Evolutionary conservation across 257 asterid genomes (phyloP).

Genomic region (Leonotis leonurus): DNA sequence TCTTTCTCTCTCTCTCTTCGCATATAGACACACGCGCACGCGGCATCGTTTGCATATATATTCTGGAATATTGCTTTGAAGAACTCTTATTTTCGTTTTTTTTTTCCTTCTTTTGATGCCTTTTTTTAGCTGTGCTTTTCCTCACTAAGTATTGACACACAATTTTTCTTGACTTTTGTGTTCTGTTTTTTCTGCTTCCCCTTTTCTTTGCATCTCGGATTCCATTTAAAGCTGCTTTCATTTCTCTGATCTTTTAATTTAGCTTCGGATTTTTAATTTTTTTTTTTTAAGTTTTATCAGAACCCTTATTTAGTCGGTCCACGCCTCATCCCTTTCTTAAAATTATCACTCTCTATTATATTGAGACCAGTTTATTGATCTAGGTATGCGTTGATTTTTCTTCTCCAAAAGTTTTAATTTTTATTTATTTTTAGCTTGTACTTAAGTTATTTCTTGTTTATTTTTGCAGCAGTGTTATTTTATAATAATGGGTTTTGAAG

Average conservation of each 20-base stretch:
- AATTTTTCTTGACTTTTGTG: conserved; percentile 28
- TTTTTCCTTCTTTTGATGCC: conserved; percentile 17
- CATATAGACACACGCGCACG: not conserved
- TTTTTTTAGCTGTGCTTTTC: conserved; percentile 21
- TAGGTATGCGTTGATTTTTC: conserved; percentile 23
- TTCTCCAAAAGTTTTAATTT: not conserved
- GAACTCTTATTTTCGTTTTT: conserved; percentile 12
- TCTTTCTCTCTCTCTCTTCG: conserved; percentile 19
- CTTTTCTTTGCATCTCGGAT: conserved; percentile 52
- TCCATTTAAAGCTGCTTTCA: conserved; percentile 64
- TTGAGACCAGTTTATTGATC: conserved; percentile 37
- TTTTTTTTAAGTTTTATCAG: conserved; percentile 6
- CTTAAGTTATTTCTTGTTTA: not conserved
- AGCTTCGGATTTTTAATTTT: conserved; percentile 9
- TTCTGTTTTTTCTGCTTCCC: conserved; percentile 29
- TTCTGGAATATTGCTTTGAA: conserved; percentile 31
- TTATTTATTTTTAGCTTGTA: not conserved
- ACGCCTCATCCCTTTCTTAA: conserved; percentile 26
- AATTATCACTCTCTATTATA: conserved; percentile 17
- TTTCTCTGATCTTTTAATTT: conserved; percentile 36
- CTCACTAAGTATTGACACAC: conserved; percentile 16
- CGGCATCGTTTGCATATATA: conserved; percentile 1
- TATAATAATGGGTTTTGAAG: conserved; percentile 31
- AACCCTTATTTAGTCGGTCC: conserved; percentile 42
- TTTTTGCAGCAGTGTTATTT: conserved; percentile 17